A percentile compares a stretch with the other conserved stretches of the same genome.
phyloP scores from a whole-genome alignment of 305 asterid genomes.

The Fraxinus albicans region DNA sequence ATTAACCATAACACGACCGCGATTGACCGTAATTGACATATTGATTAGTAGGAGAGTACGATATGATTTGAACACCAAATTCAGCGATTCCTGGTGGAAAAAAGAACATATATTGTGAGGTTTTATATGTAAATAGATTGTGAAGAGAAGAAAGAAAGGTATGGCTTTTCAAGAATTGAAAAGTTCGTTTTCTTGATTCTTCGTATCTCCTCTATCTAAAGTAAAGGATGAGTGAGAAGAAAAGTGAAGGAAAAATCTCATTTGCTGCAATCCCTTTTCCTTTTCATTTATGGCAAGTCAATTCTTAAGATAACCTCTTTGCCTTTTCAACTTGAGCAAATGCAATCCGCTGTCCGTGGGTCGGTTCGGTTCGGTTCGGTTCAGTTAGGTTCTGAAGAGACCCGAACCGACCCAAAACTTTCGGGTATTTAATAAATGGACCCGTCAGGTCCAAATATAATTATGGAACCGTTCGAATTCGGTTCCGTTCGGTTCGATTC shows the following conservation, averaged over 20 bases:
- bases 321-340: neutral
- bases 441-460: too few species aligned
- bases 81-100: constrained; percentile 9
- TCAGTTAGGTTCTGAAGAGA: too few species aligned
- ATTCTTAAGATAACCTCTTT: neutral
- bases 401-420: too few species aligned
- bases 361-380: too few species aligned
- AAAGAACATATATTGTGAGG: neutral
- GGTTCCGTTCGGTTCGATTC: too few species aligned
- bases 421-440: too few species aligned
- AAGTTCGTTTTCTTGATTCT: constrained; percentile 32
- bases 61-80: neutral
- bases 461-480: too few species aligned
- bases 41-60: neutral
- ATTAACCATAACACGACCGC: constrained; percentile 49
- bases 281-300: neutral
- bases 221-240: constrained; percentile 54
- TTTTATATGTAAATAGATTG: constrained; percentile 21
- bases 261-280: neutral
- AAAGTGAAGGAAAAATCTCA: neutral
- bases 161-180: constrained; percentile 46
- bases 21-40: constrained; percentile 39
- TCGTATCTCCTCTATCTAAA: constrained; percentile 29
- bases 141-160: constrained; percentile 29
- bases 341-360: too few species aligned